phyloP scores from a whole-genome alignment of 2,329 filamentous ascomycete species.

The Neocucurbitaria cava region DNA sequence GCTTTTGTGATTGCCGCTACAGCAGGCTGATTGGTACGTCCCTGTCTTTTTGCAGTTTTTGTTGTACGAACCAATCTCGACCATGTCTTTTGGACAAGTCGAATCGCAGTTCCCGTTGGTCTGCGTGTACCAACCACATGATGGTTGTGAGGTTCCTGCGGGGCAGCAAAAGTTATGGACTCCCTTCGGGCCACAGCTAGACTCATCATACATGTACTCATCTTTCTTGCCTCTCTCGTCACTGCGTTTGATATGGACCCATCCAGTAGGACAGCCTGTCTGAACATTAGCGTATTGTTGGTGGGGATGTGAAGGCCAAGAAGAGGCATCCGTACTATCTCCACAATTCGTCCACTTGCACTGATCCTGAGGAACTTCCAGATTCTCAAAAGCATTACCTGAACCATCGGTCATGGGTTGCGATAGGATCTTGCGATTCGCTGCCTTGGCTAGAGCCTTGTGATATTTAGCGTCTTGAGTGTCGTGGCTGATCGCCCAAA shows the following conservation, averaged over 20 bases:
- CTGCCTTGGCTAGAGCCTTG: conserved; percentile 16
- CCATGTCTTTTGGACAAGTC: not conserved
- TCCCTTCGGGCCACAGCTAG: conserved; percentile 1
- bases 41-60: conserved; percentile 2
- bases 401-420: conserved; percentile 8
- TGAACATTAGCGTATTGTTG: not conserved
- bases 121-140: conserved; percentile 7
- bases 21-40: conserved; percentile 5
- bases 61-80: conserved; percentile 9
- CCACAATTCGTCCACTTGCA: conserved; percentile 15
- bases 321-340: conserved; percentile 1
- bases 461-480: conserved; percentile 13
- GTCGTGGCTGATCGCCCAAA: conserved; percentile 16
- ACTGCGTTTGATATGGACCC: conserved; percentile 4
- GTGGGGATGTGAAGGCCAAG: not conserved
- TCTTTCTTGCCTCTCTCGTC: not conserved
- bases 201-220: conserved; percentile 10
- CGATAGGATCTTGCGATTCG: conserved; percentile 12
- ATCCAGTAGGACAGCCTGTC: conserved; percentile 1
- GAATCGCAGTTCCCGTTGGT: conserved; percentile 3
- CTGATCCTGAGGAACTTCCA: not conserved
- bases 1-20: not conserved
- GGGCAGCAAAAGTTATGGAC: conserved; percentile 4
- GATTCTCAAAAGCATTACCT: conserved; percentile 5
- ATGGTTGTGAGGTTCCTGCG: not conserved